A percentile compares a stretch with the other conserved stretches of the same genome.
phyloP scores from a whole-genome alignment of 371 early-diverging fungal genomes.

The Lichtheimia ornata region DNA sequence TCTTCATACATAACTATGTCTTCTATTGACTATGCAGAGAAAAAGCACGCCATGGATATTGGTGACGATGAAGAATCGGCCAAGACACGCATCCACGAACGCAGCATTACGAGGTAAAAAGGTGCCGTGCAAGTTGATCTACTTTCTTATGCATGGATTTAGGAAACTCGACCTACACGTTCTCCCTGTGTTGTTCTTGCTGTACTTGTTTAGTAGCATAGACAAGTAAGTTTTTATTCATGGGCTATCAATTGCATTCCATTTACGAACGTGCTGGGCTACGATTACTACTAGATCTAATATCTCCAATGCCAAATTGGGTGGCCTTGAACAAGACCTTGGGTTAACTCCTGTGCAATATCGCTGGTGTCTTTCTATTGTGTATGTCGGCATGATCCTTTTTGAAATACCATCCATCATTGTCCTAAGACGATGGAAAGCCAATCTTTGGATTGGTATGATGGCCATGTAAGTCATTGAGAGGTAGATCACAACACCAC shows the following conservation, averaged over 20 bases:
- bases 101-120: no score
- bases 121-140: no score
- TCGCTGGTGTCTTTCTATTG: constrained; percentile 1
- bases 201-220: neutral
- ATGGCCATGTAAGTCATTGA: neutral
- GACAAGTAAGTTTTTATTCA: neutral
- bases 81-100: no score
- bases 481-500: no score
- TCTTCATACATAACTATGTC: no score
- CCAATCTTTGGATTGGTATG: neutral
- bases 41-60: no score
- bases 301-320: neutral
- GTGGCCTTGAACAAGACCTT: neutral
- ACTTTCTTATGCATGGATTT: no score
- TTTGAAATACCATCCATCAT: neutral
- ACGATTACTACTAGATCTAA: neutral
- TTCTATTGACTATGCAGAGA: no score
- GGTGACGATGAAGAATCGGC: no score
- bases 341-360: neutral
- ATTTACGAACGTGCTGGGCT: neutral
- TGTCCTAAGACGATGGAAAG: neutral
- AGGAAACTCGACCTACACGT: neutral
- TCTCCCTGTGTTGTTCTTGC: neutral
- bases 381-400: neutral
- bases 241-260: no score